Evolutionary conservation across 805 yeast genomes (phyloP), one percentile per base, ranked within the genome.

Genomic region (Pichia nanzhaoensis): DNA sequence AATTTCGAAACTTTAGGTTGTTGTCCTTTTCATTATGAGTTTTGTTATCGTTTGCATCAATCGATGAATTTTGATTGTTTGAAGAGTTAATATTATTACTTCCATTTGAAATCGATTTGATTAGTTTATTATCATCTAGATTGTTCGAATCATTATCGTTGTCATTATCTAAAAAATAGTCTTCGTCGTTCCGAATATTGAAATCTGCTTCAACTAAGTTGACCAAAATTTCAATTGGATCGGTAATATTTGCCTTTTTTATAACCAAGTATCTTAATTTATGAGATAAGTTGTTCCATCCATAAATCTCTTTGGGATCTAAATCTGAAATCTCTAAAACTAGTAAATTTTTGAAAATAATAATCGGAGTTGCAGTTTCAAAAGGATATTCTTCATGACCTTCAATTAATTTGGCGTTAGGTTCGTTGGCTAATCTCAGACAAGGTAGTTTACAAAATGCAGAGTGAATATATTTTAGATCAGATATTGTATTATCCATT

Each of bases 321-420:
- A 78, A 66, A 46, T 78, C 83, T 22, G 68, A 66, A 3, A 81
- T 59, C 55, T 80, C 87, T 37, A 80, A 63, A 18, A 80, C 83
- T 40, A 79, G 76, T 39, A 80, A 61, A 55, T 78, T 81, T 49
- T 78, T 79, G 59, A 80, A 81, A 59, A 77, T 68, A 34, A 64
- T 65, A n/a, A 81, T 57, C 3, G 87, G 86, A 8, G 82, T 80
- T 4, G 82, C 73, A 3, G 85, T 78, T 55, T 81, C 87, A 57
- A 82, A 80, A 0, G 86, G 87, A 56, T 75, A 80, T 56, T 80
- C 86, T 54, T 80, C 84, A 57, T 78, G 81, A 2, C 80, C 79
- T 41, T 68, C 71, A 24, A 80, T 80, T 37, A 77, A 63, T 50
- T 69, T 73, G 16, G 82, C 74, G 49, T 77, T 77, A 6, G 77